Conservation (phyloP, 208 protist species). For the Novymonas esmeraldas region DNA sequence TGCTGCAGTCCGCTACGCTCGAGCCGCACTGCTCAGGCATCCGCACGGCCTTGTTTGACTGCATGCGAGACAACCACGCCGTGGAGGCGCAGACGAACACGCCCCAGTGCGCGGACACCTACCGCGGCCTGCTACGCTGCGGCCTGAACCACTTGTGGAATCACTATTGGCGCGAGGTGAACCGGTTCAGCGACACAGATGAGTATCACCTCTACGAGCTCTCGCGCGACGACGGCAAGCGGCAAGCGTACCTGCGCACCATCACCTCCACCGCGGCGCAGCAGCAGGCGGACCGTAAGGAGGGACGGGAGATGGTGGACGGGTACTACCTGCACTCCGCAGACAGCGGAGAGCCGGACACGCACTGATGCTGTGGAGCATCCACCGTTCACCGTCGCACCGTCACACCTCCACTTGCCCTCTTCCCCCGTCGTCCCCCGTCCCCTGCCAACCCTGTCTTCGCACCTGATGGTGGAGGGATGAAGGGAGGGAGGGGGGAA, state of each 20-base stretch:
- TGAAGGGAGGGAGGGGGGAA: background rate
- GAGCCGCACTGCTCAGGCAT: conserved; percentile 50
- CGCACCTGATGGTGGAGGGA: no score
- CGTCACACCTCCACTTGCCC: background rate
- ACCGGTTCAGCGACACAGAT: conserved; percentile 72
- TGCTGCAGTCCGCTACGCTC: conserved; percentile 64
- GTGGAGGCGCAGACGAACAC: conserved; percentile 52
- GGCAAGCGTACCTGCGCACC: conserved; percentile 68
- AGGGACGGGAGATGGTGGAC: conserved; percentile 20
- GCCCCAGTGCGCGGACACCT: conserved; percentile 61
- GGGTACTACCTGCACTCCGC: conserved; percentile 41
- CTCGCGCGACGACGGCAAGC: conserved; percentile 77
- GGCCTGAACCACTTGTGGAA: conserved; percentile 87
- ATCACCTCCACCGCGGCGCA: conserved; percentile 43
- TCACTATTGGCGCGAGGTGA: conserved; percentile 80
- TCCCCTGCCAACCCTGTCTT: no score
- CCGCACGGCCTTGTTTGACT: conserved; percentile 49
- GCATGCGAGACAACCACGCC: conserved; percentile 56
- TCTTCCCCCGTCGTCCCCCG: no score
- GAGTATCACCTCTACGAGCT: conserved; percentile 82
- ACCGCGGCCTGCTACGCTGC: conserved; percentile 71
- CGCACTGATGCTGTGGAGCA: no score
- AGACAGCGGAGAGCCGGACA: background rate
- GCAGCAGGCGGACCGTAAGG: conserved; percentile 15
- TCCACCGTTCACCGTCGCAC: background rate